phyloP scores from a whole-genome alignment of 2,329 filamentous ascomycete genomes.

The Colletotrichum ledebouriae region DNA sequence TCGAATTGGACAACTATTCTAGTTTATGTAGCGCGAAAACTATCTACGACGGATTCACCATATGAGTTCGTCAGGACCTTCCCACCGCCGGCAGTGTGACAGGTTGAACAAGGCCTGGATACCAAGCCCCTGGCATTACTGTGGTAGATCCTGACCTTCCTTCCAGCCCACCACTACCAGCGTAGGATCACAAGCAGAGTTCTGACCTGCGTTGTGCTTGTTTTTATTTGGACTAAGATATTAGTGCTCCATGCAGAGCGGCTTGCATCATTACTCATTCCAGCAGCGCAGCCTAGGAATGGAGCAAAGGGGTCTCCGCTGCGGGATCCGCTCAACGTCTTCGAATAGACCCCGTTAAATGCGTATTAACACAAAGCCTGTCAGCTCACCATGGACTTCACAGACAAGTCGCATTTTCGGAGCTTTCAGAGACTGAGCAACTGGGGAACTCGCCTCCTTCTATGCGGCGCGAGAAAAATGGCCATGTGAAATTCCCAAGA shows the following conservation, averaged over 20 bases:
- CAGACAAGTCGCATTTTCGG: conserved; percentile 2
- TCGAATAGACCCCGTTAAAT: neutral
- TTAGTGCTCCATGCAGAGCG: neutral
- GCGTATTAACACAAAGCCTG: neutral
- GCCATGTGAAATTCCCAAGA: too few species aligned
- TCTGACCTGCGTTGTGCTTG: neutral
- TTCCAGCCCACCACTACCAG: neutral
- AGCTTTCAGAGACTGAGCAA: neutral
- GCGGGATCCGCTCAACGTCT: neutral
- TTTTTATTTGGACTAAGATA: neutral
- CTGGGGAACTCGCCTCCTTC: too few species aligned
- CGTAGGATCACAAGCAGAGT: conserved; percentile 7
- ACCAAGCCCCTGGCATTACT: conserved; percentile 6
- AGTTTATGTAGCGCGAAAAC: too few species aligned
- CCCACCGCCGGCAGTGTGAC: conserved; percentile 9
- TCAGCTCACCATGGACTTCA: neutral
- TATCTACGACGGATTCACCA: too few species aligned
- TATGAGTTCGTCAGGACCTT: too few species aligned
- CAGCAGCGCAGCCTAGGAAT: conserved; percentile 18
- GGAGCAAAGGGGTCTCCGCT: conserved; percentile 5
- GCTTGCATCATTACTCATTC: conserved; percentile 31
- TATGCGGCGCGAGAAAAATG: too few species aligned
- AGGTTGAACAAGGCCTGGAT: conserved; percentile 8
- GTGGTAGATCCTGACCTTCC: conserved; percentile 14
- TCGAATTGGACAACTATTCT: too few species aligned